Evolutionary conservation across 1,284 basidiomycete species (phyloP).

Genomic region (Mycosarcoma mackinlayi): DNA sequence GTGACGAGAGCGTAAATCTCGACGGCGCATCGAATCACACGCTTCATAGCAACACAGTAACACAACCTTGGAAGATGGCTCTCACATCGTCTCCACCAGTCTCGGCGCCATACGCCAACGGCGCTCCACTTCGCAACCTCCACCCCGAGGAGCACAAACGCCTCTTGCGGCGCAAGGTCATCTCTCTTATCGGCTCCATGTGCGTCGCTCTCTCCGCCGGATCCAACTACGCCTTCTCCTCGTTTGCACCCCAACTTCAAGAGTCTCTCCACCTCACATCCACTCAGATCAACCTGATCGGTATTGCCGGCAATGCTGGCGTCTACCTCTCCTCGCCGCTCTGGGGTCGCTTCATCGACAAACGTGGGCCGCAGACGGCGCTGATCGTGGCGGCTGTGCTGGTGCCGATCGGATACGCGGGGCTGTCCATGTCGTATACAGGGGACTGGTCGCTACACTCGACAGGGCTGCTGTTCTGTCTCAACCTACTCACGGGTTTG

Average conservation of each 20-base stretch:
- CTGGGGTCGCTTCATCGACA: constrained; percentile 64
- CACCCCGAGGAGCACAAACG: constrained; percentile 8
- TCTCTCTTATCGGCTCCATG: constrained; percentile 63
- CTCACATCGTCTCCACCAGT: background rate
- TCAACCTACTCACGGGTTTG: constrained; percentile 59
- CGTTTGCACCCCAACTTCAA: constrained; percentile 69
- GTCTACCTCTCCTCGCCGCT: constrained; percentile 65
- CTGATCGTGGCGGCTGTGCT: constrained; percentile 51
- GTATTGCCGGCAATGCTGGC: constrained; percentile 69
- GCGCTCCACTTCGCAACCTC: constrained; percentile 1
- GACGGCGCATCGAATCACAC: too few species aligned
- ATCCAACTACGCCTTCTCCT: constrained; percentile 67
- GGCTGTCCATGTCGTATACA: constrained; percentile 43
- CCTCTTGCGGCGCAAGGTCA: constrained; percentile 32
- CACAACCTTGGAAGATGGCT: constrained; percentile 1
- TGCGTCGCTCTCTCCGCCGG: constrained; percentile 66
- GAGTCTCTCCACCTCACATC: constrained; percentile 64
- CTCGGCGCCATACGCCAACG: background rate
- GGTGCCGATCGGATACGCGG: constrained; percentile 57
- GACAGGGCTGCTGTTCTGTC: constrained; percentile 44
- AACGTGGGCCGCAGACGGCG: constrained; percentile 56
- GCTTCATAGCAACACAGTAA: too few species aligned
- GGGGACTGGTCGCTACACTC: constrained; percentile 43
- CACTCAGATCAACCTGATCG: constrained; percentile 68
- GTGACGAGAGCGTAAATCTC: too few species aligned